These are phyloP conservation scores for Xylaria sp. DNA, from an alignment of 2,329 filamentous ascomycete species.

Conservation along the genomic window DNA sequence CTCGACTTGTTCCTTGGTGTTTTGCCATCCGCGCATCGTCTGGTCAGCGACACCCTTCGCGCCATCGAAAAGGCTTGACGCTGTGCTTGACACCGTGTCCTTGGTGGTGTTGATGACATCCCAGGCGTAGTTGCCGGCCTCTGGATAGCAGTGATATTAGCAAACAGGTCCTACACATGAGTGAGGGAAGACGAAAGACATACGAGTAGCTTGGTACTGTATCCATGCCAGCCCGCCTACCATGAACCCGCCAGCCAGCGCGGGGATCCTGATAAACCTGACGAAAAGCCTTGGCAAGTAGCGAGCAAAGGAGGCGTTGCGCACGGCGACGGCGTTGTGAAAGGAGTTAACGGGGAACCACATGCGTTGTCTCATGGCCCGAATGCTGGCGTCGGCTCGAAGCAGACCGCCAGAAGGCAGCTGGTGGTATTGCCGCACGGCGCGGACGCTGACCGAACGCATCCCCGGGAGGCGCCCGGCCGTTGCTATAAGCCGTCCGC, in stretches of 20 bases:
- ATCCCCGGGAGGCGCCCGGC: conserved; percentile 49
- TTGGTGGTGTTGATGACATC: conserved; percentile 80
- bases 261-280: conserved; percentile 88
- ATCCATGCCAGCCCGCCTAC: conserved; percentile 90
- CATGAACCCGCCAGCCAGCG: conserved; percentile 89
- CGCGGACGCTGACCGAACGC: conserved; percentile 54
- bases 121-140: conserved; percentile 64
- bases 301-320: conserved; percentile 72
- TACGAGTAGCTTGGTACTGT: conserved; percentile 93
- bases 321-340: conserved; percentile 77
- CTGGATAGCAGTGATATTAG: conserved; percentile 45
- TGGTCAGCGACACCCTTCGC: conserved; percentile 81
- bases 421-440: conserved; percentile 73
- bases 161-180: background rate
- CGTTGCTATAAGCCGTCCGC: conserved; percentile 52
- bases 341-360: conserved; percentile 87
- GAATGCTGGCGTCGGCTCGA: conserved; percentile 71
- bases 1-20: conserved; percentile 80
- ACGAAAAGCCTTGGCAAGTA: conserved; percentile 87
- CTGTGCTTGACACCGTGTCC: conserved; percentile 76
- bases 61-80: conserved; percentile 75
- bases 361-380: conserved; percentile 70
- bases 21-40: conserved; percentile 83
- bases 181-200: conserved; percentile 51
- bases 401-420: conserved; percentile 76